phyloP scores from a whole-genome alignment of 768 basidiomycete genomes.

The Fomitopsis pulvina region DNA sequence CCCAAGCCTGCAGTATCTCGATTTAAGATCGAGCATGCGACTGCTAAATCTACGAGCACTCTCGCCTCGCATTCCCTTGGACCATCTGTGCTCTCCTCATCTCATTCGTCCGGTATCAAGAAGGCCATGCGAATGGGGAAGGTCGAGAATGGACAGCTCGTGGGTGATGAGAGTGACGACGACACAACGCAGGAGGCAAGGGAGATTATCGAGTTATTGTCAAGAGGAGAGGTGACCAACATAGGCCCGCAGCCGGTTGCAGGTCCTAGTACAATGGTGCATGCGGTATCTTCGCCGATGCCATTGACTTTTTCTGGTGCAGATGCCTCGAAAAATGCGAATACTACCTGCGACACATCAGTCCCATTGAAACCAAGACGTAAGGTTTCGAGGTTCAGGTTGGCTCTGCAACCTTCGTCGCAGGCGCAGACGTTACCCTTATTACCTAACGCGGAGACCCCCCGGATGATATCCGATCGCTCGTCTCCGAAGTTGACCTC shows the following conservation, averaged over 20 bases:
- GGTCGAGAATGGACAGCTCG: constrained; percentile 20
- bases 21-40: constrained; percentile 50
- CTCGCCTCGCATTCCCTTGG: constrained; percentile 25
- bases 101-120: constrained; percentile 19
- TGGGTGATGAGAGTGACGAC: constrained; percentile 25
- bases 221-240: constrained; percentile 25
- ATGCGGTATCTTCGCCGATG: background rate
- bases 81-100: constrained; percentile 23
- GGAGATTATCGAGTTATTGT: constrained; percentile 22
- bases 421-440: constrained; percentile 1
- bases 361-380: background rate
- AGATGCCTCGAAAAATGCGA: background rate
- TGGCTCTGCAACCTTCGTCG: constrained; percentile 6
- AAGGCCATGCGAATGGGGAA: constrained; percentile 24
- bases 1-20: constrained; percentile 51
- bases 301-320: background rate
- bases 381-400: constrained; percentile 18
- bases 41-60: constrained; percentile 9
- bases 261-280: background rate
- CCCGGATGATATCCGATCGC: constrained; percentile 8
- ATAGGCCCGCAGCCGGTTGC: constrained; percentile 15
- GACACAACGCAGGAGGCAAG: constrained; percentile 21
- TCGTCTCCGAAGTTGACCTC: constrained; percentile 20
- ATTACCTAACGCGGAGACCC: constrained; percentile 12
- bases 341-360: background rate